Percentiles rank a stretch among this genome's conserved stretches.
Conservation (phyloP, 163 green algal genomes). For the Chlamydomonas reinhardtii region DNA sequence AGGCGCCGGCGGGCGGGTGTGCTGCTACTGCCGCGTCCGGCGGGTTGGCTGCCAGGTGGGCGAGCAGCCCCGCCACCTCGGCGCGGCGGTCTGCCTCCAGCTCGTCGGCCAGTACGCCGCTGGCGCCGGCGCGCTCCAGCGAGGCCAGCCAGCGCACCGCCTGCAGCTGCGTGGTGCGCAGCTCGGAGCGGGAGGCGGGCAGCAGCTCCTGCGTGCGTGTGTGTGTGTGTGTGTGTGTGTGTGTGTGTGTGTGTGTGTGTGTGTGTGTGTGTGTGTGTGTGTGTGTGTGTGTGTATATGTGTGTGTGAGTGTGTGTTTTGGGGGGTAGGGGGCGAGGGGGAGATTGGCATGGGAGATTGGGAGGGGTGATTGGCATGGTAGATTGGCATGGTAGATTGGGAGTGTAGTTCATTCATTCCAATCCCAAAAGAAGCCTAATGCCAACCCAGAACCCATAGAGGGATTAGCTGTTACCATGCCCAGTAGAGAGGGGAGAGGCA, state of each 20-base stretch:
- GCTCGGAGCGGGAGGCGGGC: constrained; percentile 36
- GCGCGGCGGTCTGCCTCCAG: constrained; percentile 42
- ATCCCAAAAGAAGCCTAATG: too few relatives aligned
- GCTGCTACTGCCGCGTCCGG: not conserved
- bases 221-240: not conserved
- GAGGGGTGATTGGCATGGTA: too few relatives aligned
- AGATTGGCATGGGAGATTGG: too few relatives aligned
- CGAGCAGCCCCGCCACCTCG: constrained; percentile 20
- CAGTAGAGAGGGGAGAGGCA: too few relatives aligned
- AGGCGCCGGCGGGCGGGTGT: not conserved
- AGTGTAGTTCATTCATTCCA: too few relatives aligned
- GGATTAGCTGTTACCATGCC: too few relatives aligned
- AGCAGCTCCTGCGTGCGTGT: constrained; percentile 41
- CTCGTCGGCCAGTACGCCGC: constrained; percentile 49
- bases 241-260: constrained; percentile 29
- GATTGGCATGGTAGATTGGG: too few relatives aligned
- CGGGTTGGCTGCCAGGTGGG: not conserved
- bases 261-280: not conserved
- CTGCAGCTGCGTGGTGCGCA: constrained; percentile 45
- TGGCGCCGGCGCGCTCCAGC: constrained; percentile 26
- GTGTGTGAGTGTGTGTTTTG: not conserved
- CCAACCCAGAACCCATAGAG: too few relatives aligned
- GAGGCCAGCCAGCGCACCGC: constrained; percentile 47
- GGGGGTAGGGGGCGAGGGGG: too few relatives aligned
- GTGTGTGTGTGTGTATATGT: constrained; percentile 38